Base-by-base conservation (phyloP, 2,329 filamentous ascomycete genomes). In the Colletotrichum gloeosporioides region DNA sequence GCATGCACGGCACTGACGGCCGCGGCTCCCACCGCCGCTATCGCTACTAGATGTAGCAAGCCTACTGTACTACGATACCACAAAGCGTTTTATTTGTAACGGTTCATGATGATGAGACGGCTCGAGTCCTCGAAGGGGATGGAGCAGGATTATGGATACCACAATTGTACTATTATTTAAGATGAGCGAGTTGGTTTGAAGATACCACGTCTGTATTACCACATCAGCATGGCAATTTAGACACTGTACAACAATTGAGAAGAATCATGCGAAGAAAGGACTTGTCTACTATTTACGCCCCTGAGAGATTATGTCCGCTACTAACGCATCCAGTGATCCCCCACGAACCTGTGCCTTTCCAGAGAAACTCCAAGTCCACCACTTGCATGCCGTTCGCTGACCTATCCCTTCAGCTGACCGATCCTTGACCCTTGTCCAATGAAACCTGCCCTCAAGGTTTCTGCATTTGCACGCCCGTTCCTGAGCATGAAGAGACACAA, bases 1-100 rank as follows among this genome's bases (percentile, higher is more conserved):
- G 94, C 71, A 95, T 95, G 93, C 90, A 91, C 79, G 93, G 94
- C 55, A 95, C 93, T 63, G 94, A 95, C 83, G 93, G 93, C 4
- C 90, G 92, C 49, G 91, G 92, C 74, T 88, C 86, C 72, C 89
- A 82, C 76, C 86, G 83, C 73, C 78, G 74, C 66, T 78, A 72
- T 68, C 80, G 78, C 63, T 80, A 75, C 65, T 78, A 78, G 49
- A 73, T 64, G 70, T 1, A 44, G 62, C 53, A 9, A 22, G n/a
- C 27, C 13, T 9, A 29, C 5, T 53, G 44, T 22, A 53, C n/a
- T 25, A 15, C 53, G 12, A 53, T 16, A 32, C 31, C 13, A 22
- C 27, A 12, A 53, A 69, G 32, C 61, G 27, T 65, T 44, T 73
- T 12, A 25, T 64, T 31, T 62, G 27, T 59, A 31, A 73, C 16